These are phyloP conservation scores for Themeda triandra DNA, from an alignment of 176 grass and related monocot species.

Conservation along the genomic window DNA sequence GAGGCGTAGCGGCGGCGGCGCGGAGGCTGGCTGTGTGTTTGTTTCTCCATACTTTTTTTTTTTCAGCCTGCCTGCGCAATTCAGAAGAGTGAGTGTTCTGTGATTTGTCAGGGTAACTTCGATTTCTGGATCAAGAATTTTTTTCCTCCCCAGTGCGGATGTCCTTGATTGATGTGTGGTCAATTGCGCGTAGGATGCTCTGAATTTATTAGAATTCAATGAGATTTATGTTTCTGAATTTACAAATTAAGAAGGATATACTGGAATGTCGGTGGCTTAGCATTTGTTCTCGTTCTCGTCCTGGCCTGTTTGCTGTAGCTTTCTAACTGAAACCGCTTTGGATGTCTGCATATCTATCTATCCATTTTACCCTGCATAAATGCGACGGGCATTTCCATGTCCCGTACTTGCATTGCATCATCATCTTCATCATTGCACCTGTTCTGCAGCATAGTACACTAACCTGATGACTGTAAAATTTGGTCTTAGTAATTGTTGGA, in stretches of 20 bases:
- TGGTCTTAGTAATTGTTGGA: not conserved
- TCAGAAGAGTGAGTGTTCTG: not conserved
- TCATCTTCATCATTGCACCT: not conserved
- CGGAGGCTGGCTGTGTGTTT: not conserved
- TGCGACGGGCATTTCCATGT: not conserved
- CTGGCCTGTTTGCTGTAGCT: not conserved
- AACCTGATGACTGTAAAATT: not conserved
- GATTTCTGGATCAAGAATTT: not conserved
- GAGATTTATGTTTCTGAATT: constrained; percentile 17
- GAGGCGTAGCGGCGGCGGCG: not conserved
- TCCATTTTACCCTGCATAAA: not conserved
- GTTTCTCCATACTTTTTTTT: not conserved
- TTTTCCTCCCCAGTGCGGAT: not conserved
- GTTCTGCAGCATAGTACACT: not conserved
- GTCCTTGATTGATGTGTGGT: not conserved
- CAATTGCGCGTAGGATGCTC: not conserved
- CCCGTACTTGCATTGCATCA: not conserved
- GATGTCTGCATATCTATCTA: not conserved
- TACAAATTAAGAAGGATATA: not conserved
- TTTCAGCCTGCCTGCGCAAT: not conserved
- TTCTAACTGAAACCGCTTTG: constrained; percentile 1
- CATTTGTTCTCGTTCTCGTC: not conserved
- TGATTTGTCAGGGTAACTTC: not conserved
- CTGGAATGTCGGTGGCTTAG: constrained; percentile 29
- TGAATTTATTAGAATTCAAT: not conserved